phyloP scores from a whole-genome alignment of 2,329 filamentous ascomycete species.

The Alternaria atra region DNA sequence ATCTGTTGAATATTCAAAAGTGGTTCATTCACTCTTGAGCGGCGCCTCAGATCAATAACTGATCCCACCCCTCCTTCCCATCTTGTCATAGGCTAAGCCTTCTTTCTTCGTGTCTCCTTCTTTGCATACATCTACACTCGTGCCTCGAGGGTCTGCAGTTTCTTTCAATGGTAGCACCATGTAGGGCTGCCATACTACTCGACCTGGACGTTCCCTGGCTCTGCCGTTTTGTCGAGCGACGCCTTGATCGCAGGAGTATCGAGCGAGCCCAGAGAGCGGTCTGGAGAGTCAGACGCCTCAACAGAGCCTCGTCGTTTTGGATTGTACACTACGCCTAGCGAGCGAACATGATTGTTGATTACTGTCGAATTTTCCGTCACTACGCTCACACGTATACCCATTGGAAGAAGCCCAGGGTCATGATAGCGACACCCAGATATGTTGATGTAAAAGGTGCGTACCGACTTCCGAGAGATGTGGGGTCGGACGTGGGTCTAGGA shows the following conservation, averaged over 20 bases:
- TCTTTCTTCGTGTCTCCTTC: neutral
- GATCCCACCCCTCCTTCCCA: neutral
- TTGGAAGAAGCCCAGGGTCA: constrained; percentile 20
- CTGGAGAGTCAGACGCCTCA: neutral
- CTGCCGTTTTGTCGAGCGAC: neutral
- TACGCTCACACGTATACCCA: constrained; percentile 22
- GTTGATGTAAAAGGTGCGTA: constrained; percentile 11
- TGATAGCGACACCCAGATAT: constrained; percentile 9
- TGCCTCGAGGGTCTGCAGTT: neutral
- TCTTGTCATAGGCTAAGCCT: neutral
- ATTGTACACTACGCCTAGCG: neutral
- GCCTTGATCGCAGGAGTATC: neutral
- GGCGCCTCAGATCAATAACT: neutral
- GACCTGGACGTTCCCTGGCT: neutral
- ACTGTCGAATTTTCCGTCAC: neutral
- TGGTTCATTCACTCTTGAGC: neutral
- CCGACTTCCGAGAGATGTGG: constrained; percentile 12
- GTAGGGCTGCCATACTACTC: neutral
- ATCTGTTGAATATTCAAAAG: neutral
- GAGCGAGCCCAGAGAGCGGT: neutral
- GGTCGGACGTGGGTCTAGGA: constrained; percentile 1
- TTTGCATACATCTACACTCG: neutral
- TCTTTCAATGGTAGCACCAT: neutral
- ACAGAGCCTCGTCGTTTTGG: neutral
- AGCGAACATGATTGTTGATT: neutral